A percentile compares a stretch with the other conserved stretches of the same genome.
Conservation (phyloP, 345 rosid genomes). For the Excoecaria cochinchinensis region DNA sequence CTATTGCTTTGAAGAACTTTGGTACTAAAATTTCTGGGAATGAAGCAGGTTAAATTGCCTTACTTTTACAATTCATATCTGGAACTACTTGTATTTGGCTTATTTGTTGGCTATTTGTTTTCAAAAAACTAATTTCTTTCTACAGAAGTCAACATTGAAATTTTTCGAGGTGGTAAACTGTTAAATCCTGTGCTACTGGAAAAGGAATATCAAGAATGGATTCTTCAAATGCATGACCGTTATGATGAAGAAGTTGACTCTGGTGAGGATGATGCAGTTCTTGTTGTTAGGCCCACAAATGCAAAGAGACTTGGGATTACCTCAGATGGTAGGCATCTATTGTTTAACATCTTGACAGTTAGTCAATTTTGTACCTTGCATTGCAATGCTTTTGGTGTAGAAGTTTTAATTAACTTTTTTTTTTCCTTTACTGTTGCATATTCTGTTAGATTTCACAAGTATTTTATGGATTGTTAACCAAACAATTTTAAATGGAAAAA, state of each 20-base stretch:
- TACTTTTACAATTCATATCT: background rate
- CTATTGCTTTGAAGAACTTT: constrained; percentile 56
- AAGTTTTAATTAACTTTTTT: background rate
- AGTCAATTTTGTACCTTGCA: background rate
- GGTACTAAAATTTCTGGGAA: constrained; percentile 41
- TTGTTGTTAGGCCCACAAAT: constrained; percentile 40
- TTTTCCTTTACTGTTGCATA: too few species aligned
- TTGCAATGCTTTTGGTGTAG: background rate
- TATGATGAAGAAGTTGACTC: constrained; percentile 60
- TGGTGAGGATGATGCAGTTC: constrained; percentile 55
- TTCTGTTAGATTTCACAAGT: background rate
- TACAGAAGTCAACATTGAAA: constrained; percentile 45
- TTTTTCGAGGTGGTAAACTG: constrained; percentile 37
- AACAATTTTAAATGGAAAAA: background rate
- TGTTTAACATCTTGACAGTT: background rate
- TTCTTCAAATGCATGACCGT: constrained; percentile 55
- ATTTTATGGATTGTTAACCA: constrained; percentile 3
- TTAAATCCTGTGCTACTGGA: constrained; percentile 44
- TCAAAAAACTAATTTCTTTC: constrained; percentile 4
- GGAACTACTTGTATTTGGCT: background rate
- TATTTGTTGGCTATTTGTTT: background rate
- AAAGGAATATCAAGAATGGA: constrained; percentile 61
- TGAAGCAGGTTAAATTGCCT: constrained; percentile 42
- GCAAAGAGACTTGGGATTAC: constrained; percentile 53
- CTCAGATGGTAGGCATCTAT: constrained; percentile 51